These are phyloP conservation scores for Mikania micrantha DNA, from an alignment of 129 eudicot species.

Conservation along the genomic window DNA sequence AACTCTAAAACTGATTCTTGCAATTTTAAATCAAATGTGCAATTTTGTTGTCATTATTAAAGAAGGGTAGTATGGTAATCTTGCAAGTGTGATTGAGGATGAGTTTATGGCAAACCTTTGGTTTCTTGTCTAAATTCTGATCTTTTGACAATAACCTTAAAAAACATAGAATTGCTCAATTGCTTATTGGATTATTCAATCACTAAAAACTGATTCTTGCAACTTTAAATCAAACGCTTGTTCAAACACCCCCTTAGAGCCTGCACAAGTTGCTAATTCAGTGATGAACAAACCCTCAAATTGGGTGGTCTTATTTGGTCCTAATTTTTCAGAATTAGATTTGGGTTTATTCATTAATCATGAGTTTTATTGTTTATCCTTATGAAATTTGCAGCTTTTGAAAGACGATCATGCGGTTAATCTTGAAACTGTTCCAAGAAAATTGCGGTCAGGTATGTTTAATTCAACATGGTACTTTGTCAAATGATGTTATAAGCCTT, in stretches of 20 bases:
- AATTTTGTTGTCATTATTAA: neutral
- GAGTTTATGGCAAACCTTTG: neutral
- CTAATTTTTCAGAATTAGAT: neutral
- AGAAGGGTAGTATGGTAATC: conserved; percentile 3
- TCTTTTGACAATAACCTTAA: neutral
- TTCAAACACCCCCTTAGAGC: conserved; percentile 1
- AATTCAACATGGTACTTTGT: neutral
- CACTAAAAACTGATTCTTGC: neutral
- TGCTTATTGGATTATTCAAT: neutral
- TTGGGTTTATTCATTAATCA: neutral
- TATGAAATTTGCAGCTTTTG: conserved; percentile 39
- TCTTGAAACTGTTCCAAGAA: conserved; percentile 57
- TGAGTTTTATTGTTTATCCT: neutral
- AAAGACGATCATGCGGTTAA: conserved; percentile 31
- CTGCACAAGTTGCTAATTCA: neutral
- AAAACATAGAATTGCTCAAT: neutral
- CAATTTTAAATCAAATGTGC: no score
- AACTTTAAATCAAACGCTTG: neutral
- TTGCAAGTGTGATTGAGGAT: neutral
- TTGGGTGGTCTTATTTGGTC: neutral
- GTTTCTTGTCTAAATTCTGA: neutral
- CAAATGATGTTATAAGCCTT: neutral
- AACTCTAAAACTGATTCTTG: no score
- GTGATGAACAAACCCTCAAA: neutral
- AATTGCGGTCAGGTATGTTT: conserved; percentile 58